phyloP scores from a whole-genome alignment of 768 basidiomycete species.

The Rhodotorula diobovata region DNA sequence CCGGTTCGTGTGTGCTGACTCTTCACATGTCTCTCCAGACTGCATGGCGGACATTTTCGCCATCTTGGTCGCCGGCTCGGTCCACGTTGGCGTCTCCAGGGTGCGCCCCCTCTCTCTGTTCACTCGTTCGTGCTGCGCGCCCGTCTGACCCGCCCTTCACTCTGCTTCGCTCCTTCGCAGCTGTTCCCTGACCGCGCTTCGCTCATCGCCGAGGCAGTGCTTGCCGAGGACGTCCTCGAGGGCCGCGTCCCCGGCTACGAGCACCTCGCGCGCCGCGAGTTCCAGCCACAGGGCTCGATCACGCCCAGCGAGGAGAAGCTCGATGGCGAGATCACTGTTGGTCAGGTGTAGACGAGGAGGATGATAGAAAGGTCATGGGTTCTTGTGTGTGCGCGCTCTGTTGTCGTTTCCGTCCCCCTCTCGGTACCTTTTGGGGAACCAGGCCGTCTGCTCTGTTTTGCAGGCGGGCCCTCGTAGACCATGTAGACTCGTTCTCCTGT shows the following conservation, averaged over 20 bases:
- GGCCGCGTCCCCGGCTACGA: slow-evolving; percentile 32
- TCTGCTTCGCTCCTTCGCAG: background rate
- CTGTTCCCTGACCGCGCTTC: slow-evolving; percentile 30
- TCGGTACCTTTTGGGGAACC: no score
- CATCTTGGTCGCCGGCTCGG: slow-evolving; percentile 5
- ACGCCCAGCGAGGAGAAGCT: slow-evolving; percentile 13
- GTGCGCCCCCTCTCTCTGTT: background rate
- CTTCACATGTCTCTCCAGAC: background rate
- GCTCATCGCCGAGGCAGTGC: slow-evolving; percentile 25
- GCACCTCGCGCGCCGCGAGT: slow-evolving; percentile 11
- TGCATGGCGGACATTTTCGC: slow-evolving; percentile 23
- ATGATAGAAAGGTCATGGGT: no score
- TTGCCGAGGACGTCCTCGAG: slow-evolving; percentile 28
- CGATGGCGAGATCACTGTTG: slow-evolving; percentile 5
- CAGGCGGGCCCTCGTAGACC: no score
- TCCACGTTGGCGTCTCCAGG: slow-evolving; percentile 8
- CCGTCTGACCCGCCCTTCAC: background rate
- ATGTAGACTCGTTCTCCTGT: no score
- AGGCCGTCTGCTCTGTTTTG: no score
- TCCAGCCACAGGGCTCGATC: background rate
- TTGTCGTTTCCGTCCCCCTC: no score
- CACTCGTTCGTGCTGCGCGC: no score
- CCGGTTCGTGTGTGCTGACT: background rate
- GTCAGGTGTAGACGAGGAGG: background rate
- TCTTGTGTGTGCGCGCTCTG: no score